Base-by-base conservation (phyloP, 2,329 filamentous ascomycete species). In the Colletotrichum endophyticum region DNA sequence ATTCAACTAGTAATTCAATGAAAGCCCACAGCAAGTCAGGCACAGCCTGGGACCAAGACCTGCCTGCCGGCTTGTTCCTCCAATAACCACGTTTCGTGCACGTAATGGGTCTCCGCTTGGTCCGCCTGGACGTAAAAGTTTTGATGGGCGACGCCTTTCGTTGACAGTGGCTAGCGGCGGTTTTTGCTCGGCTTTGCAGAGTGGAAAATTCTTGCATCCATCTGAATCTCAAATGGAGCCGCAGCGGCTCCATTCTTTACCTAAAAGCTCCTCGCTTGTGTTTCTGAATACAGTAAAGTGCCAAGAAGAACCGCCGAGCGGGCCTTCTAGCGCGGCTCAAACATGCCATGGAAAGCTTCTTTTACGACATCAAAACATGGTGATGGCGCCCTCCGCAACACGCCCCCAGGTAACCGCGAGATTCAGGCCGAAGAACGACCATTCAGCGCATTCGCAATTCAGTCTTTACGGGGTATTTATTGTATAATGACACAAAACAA, bases 311-410 rank as follows among this genome's bases (percentile, higher is more conserved):
- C 73, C 70, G 34, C 70, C 73, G 59, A 28, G 49, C 57, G 64
- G 59, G 59, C 53, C 70, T 73, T 32, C 30, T 76, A 70, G 74
- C 74, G 74, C 70, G 74, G 74, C 70, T 76, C 74, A 63, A 72
- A 73, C 74, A 64, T 61, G 74, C 74, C 71, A 62, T 56, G 49
- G 64, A 53, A 76, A 74, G 74, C 74, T 76, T 76, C 74, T 74
- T 76, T 76, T 76, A 76, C 74, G 70, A 57, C 66, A 76, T 76
- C 34, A 25, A 76, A 76, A 76, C 74, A 66, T 72, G 69, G 59
- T 57, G 69, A 64, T 72, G 69, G 61, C 70, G 64, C 22, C 74
- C 74, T 76, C 56, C 59, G 66, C 44, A 59, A 59, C 59, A 36
- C 28, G 22, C 49, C 56, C 57, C 69, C 69, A 19, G 36, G 34